Conservation (phyloP, 1,284 basidiomycete genomes). For the Apiotrichum sp. region DNA sequence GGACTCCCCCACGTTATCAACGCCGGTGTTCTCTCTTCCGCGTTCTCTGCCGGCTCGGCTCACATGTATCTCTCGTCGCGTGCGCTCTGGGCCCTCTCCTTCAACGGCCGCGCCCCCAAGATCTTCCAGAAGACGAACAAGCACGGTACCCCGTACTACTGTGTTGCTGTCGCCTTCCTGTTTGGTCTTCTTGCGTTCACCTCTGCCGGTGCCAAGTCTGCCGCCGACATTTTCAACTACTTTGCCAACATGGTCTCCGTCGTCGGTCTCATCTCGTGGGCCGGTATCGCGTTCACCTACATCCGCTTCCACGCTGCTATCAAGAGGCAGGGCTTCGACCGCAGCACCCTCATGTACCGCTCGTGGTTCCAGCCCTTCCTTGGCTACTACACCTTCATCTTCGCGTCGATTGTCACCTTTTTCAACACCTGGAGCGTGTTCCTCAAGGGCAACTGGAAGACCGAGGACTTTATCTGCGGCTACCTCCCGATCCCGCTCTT, state of each 20-base stretch:
- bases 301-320: constrained; percentile 70
- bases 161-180: constrained; percentile 57
- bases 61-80: constrained; percentile 47
- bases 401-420: constrained; percentile 12
- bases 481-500: constrained; percentile 15
- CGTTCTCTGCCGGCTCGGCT: constrained; percentile 54
- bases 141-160: constrained; percentile 26
- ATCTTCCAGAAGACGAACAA: constrained; percentile 27
- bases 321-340: constrained; percentile 59
- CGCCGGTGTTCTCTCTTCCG: constrained; percentile 56
- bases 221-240: constrained; percentile 68
- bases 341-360: constrained; percentile 55
- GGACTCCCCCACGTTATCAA: constrained; percentile 60
- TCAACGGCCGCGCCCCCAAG: constrained; percentile 28
- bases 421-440: constrained; percentile 10
- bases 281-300: constrained; percentile 73
- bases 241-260: constrained; percentile 60
- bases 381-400: constrained; percentile 41
- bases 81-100: constrained; percentile 31
- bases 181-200: constrained; percentile 57
- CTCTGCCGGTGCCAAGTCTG: constrained; percentile 54
- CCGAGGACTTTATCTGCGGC: constrained; percentile 11
- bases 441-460: constrained; percentile 12
- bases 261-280: constrained; percentile 64
- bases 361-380: constrained; percentile 55